Base-by-base conservation (phyloP, 139 green algal species). In the Micractinium conductrix region DNA sequence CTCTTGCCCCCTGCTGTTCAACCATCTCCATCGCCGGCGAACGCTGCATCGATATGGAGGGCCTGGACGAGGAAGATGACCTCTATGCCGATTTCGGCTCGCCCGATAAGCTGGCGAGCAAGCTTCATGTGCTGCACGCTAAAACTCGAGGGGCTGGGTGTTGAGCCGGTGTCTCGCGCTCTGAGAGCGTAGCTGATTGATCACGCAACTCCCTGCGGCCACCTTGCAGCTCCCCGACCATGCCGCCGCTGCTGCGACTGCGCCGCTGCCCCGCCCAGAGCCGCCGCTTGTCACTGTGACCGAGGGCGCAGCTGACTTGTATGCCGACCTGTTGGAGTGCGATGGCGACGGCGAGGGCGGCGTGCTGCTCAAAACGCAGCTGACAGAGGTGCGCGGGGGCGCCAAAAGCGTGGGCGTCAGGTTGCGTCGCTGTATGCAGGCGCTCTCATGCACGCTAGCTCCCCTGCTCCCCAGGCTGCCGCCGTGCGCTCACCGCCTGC, bases 301-400 rank as follows among this genome's bases (percentile, higher is more conserved):
- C 28, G 24, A 37, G 5, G 63, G 28, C 1, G 63, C 37, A 30
- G 83, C 53, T 5, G 83, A 76, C n/a, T 45, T 87, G 17, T 90
- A 90, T 78, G 70, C 43, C 19, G 87, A 90, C 37, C 62, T 90
- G 43, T 84, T 81, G 53, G 45, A 84, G 10, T 26, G 28, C 7
- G 69, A 22, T 1, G 37, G 62, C 3, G 80, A 35, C 19, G 72
- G 43, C 26, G 74, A 44, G 24, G 70, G 69, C 44, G 65, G 69
- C 35, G 58, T 62, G 0, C 68, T 88, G 60, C 63, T 88, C 28
- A 70, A 87, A 30, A 87, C 84, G 1, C 78, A 88, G 14, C 33
- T 88, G 38, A 78, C 79, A 0, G 71, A 88, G 45, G 78, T 88
- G 26, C 33, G 81, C 53, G 44, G 40, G 8, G 24, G 16, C 38